Evolutionary conservation across 371 early-diverging fungal genomes (phyloP).

Genomic region (Mortierella sp.): DNA sequence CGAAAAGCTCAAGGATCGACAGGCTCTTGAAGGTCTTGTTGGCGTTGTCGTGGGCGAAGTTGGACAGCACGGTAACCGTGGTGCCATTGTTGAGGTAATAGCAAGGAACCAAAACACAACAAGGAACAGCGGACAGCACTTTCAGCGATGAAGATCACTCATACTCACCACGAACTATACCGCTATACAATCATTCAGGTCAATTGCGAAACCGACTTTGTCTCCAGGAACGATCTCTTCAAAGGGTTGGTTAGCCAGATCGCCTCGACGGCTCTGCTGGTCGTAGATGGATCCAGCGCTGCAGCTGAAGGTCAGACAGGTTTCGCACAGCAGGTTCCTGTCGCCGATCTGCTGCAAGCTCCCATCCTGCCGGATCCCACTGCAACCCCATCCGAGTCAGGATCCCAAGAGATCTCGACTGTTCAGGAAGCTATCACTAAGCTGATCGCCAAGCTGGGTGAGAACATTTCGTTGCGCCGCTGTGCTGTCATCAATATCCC

Average conservation of each 20-base stretch:
- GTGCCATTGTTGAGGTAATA: slow-evolving; percentile 75
- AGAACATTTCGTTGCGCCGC: slow-evolving; percentile 86
- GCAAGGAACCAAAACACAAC: too few species aligned
- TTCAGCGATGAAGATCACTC: too few species aligned
- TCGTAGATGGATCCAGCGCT: slow-evolving; percentile 53
- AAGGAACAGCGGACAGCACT: too few species aligned
- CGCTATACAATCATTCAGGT: too few species aligned
- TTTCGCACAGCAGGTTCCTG: slow-evolving; percentile 58
- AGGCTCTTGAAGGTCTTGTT: slow-evolving; percentile 78
- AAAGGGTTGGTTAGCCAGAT: slow-evolving; percentile 77
- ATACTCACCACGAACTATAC: too few species aligned
- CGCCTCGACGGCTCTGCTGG: slow-evolving; percentile 70
- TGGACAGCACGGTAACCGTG: slow-evolving; percentile 54
- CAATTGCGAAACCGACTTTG: slow-evolving; percentile 96
- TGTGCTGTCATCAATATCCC: slow-evolving; percentile 62
- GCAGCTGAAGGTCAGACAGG: slow-evolving; percentile 29
- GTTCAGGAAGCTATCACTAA: slow-evolving; percentile 75
- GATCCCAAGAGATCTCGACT: slow-evolving; percentile 50
- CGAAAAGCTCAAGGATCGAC: slow-evolving; percentile 72
- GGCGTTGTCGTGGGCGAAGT: slow-evolving; percentile 69
- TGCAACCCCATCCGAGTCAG: slow-evolving; percentile 33
- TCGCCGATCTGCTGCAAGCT: slow-evolving; percentile 57
- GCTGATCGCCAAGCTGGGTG: slow-evolving; percentile 87
- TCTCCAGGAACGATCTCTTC: slow-evolving; percentile 86
- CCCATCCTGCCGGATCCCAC: slow-evolving; percentile 70